Base-by-base conservation (phyloP, 257 asterid species). In the Solanum paucissectum region DNA sequence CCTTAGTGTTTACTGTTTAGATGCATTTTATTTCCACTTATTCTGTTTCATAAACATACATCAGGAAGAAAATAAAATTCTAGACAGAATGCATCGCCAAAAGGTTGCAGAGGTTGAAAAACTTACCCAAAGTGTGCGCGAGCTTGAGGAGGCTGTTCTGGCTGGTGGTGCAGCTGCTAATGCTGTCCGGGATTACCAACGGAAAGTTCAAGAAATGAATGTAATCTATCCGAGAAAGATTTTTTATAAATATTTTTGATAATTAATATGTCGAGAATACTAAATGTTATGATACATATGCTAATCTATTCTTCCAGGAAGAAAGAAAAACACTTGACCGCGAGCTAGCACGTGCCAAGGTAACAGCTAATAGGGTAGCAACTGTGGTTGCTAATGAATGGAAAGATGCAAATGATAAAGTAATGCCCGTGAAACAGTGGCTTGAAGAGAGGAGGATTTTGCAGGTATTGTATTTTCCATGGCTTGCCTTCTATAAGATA, bases 391-490 rank as follows among this genome's bases (percentile, higher is more conserved):
- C 99, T 87, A 96, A 96, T 87, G 99, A 96, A 88, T 96, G 99
- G 99, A 96, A 96, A 92, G 99, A 96, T 91, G 93, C 98, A 86
- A 96, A 93, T 91, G 99, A 96, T 91, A 96, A 95, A 93, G 99
- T 96, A 89, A 95, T 96, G 99, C 99, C 99, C 36, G 98, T 96
- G 52, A 96, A 95, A 89, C 99, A 96, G 87, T 96, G 99, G 99
- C 94, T 96, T 58, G 99, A 96, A 87, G 99, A 96, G 89, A 93
- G 99, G 92, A 95, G 98, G 89, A 91, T 93, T 90, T 87, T 95
- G 91, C 99, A 95, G 98, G 99, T 96, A 91, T 37, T 49, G 36
- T 83, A n/a, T 11, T 55, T 32, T 82, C 44, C 66, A 58, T 10
- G 66, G 34, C 42, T 82, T 82, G 69, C 12, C 34, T 16, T 18